Evolutionary conservation across 129 eudicot genomes (phyloP).

Genomic region (Centaurea solstitialis): DNA sequence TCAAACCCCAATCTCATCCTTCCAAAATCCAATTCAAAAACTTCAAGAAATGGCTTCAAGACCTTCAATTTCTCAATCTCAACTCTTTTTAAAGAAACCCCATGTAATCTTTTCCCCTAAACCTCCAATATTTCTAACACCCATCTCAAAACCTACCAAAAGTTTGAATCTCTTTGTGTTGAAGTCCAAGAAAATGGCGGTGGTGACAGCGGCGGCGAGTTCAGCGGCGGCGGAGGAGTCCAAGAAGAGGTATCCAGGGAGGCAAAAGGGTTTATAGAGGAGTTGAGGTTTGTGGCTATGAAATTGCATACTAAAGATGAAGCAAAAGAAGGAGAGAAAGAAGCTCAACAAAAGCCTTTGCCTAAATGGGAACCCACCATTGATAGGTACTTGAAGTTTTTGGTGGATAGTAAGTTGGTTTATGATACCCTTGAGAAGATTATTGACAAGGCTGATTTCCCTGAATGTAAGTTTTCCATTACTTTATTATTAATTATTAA

Average conservation of each 20-base stretch:
- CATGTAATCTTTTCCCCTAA: slow-evolving; percentile 28
- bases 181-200: slow-evolving; percentile 35
- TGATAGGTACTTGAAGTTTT: slow-evolving; percentile 85
- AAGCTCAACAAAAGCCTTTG: slow-evolving; percentile 68
- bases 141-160: slow-evolving; percentile 32
- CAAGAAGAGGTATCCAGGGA: slow-evolving; percentile 78
- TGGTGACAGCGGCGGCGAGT: slow-evolving; percentile 24
- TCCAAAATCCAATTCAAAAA: background rate
- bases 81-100: slow-evolving; percentile 44
- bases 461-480: slow-evolving; percentile 66
- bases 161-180: slow-evolving; percentile 12
- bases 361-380: slow-evolving; percentile 83
- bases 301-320: slow-evolving; percentile 89
- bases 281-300: slow-evolving; percentile 99
- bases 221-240: slow-evolving; percentile 48
- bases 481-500: too few relatives aligned
- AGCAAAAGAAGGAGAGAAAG: slow-evolving; percentile 91
- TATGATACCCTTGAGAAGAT: slow-evolving; percentile 89
- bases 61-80: slow-evolving; percentile 48
- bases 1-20: background rate
- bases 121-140: slow-evolving; percentile 32
- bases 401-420: slow-evolving; percentile 93
- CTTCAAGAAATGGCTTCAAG: slow-evolving; percentile 28
- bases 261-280: slow-evolving; percentile 85
- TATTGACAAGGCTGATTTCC: slow-evolving; percentile 69